A percentile compares a stretch with the other conserved stretches of the same genome.
phyloP scores from a whole-genome alignment of 202 grass and related monocot genomes.

The Zizania palustris region DNA sequence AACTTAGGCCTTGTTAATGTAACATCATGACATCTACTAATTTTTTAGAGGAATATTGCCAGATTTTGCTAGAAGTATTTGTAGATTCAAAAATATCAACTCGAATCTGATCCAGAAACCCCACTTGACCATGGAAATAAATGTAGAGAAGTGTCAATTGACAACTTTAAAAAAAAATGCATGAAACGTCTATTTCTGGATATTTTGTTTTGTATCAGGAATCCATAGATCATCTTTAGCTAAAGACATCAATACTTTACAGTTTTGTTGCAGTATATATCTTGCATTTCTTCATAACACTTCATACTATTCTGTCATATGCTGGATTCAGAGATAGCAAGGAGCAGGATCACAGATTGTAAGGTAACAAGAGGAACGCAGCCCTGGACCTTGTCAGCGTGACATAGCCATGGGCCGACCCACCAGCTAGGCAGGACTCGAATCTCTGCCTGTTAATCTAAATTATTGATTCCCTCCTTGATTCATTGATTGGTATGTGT shows the following conservation, averaged over 20 bases:
- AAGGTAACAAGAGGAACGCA: too few species aligned
- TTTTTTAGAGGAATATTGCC: neutral
- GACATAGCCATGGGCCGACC: too few species aligned
- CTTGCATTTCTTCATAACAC: neutral
- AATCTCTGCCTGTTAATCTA: too few species aligned
- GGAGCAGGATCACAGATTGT: too few species aligned
- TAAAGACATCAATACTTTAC: neutral
- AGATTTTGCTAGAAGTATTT: neutral
- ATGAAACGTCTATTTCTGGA: neutral
- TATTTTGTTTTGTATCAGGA: neutral
- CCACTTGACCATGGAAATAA: neutral
- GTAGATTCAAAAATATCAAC: neutral
- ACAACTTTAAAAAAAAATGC: slow-evolving; percentile 2
- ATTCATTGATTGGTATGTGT: too few species aligned
- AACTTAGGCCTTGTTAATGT: neutral
- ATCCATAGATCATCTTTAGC: neutral
- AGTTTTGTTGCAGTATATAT: neutral
- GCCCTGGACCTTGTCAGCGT: too few species aligned
- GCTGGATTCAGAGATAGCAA: too few species aligned
- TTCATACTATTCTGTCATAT: too few species aligned
- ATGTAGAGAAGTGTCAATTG: neutral
- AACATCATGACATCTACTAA: neutral
- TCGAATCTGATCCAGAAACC: slow-evolving; percentile 1
- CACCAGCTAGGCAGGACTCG: too few species aligned
- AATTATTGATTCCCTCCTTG: too few species aligned